A percentile compares a stretch with the other conserved stretches of the same genome.
These are phyloP conservation scores for Claviceps paspali DNA, from an alignment of 2,329 filamentous ascomycete genomes.

Conservation along the genomic window DNA sequence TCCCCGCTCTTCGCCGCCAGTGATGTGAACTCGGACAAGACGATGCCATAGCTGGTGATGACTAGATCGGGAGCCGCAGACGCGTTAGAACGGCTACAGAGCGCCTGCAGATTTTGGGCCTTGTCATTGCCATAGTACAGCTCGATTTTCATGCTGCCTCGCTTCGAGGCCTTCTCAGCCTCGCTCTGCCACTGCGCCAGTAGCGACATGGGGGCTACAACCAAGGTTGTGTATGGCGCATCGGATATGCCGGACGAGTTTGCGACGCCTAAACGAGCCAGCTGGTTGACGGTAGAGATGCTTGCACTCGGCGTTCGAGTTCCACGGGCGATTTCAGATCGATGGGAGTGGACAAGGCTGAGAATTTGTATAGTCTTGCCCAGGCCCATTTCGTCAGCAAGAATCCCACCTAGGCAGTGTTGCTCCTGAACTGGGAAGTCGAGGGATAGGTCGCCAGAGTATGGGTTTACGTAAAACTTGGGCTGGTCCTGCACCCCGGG, in stretches of 20 bases:
- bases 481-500: conserved; percentile 48
- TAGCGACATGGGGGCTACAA: conserved; percentile 93
- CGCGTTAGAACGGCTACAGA: conserved; percentile 64
- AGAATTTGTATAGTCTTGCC: conserved; percentile 99
- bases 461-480: conserved; percentile 90
- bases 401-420: conserved; percentile 79
- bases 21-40: conserved; percentile 72
- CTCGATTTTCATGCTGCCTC: conserved; percentile 67
- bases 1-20: conserved; percentile 53
- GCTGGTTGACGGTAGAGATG: conserved; percentile 35
- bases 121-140: conserved; percentile 92
- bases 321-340: conserved; percentile 35
- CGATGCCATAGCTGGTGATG: conserved; percentile 86
- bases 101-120: conserved; percentile 55
- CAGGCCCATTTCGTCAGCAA: conserved; percentile 95
- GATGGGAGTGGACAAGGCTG: conserved; percentile 76
- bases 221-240: conserved; percentile 80
- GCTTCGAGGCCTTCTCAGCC: conserved; percentile 74
- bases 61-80: conserved; percentile 72
- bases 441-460: conserved; percentile 83
- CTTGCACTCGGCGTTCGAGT: conserved; percentile 17
- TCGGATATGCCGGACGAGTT: conserved; percentile 39
- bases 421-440: conserved; percentile 91
- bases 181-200: conserved; percentile 97
- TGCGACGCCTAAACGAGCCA: conserved; percentile 44